Conservation (phyloP, 208 protist species). For the Endotrypanum monterogeii region DNA sequence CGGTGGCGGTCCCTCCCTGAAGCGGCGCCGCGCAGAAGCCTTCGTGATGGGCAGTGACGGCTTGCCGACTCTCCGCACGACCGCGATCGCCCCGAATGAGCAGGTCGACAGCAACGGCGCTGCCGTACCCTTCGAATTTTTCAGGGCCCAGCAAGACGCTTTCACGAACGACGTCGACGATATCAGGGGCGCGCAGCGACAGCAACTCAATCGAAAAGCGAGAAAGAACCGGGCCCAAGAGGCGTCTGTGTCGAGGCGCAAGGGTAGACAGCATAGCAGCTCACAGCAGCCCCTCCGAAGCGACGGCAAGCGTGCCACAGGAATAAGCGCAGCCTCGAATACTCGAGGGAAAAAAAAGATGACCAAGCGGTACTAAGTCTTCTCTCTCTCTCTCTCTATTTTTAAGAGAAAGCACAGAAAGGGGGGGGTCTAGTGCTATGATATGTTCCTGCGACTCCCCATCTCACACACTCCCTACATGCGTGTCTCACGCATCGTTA, state of each 20-base stretch:
- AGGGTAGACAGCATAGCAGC: background rate
- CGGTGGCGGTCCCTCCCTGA: conserved; percentile 15
- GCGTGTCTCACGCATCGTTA: no score
- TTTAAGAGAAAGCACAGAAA: no score
- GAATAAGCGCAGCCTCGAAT: background rate
- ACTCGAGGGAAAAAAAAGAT: conserved; percentile 2
- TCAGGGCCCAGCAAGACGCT: conserved; percentile 59
- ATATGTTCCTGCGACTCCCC: no score
- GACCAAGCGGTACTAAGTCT: conserved; percentile 28
- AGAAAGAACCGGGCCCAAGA: background rate
- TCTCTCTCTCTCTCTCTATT: no score
- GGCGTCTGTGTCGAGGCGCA: background rate
- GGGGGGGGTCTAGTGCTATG: no score
- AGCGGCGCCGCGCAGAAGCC: conserved; percentile 53
- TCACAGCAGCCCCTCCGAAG: background rate
- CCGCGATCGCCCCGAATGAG: conserved; percentile 30
- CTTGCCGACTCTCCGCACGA: conserved; percentile 40
- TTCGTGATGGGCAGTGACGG: conserved; percentile 43
- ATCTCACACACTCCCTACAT: no score
- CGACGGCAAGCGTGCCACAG: background rate
- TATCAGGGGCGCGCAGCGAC: conserved; percentile 60
- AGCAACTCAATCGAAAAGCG: conserved; percentile 16
- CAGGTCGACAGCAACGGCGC: background rate
- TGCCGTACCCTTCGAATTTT: conserved; percentile 59
- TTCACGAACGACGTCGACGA: conserved; percentile 75